Evolutionary conservation across 805 yeast genomes (phyloP).

Genomic region (Priceomyces carsonii): DNA sequence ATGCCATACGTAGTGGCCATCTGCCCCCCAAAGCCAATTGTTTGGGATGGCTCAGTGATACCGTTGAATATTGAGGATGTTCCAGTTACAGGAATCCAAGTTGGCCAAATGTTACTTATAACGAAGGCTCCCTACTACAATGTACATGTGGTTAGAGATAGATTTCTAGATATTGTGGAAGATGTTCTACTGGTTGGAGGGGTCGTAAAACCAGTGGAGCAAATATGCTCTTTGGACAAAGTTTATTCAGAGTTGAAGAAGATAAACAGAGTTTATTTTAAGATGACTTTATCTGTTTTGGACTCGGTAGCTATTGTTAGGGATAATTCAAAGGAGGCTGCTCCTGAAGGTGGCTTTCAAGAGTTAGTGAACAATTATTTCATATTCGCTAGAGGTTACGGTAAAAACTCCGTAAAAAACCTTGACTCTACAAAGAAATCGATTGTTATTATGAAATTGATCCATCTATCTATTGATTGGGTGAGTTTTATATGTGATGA

Average conservation of each 20-base stretch:
- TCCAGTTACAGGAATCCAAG: slow-evolving; percentile 57
- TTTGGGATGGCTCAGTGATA: slow-evolving; percentile 85
- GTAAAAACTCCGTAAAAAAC: slow-evolving; percentile 65
- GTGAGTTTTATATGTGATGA: slow-evolving; percentile 90
- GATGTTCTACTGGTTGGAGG: slow-evolving; percentile 49
- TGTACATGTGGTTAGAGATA: slow-evolving; percentile 55
- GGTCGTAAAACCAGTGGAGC: slow-evolving; percentile 48
- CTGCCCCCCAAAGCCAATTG: slow-evolving; percentile 79
- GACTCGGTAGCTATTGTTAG: slow-evolving; percentile 55
- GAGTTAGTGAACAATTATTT: slow-evolving; percentile 76
- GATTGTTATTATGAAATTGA: slow-evolving; percentile 66
- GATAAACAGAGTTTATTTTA: slow-evolving; percentile 65
- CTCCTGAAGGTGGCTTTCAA: slow-evolving; percentile 58
- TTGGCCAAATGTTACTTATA: slow-evolving; percentile 67
- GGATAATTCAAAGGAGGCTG: slow-evolving; percentile 54
- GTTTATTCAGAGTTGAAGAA: slow-evolving; percentile 73
- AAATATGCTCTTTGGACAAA: slow-evolving; percentile 66
- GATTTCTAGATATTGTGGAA: slow-evolving; percentile 58
- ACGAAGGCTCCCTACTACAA: slow-evolving; percentile 65
- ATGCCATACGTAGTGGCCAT: slow-evolving; percentile 69
- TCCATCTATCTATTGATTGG: slow-evolving; percentile 85
- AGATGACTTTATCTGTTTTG: slow-evolving; percentile 64
- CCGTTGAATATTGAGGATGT: slow-evolving; percentile 49
- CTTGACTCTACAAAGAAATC: slow-evolving; percentile 69
- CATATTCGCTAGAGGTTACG: slow-evolving; percentile 78